A percentile compares a stretch with the other conserved stretches of the same genome.
phyloP scores from a whole-genome alignment of 192 early-diverging fungal genomes.

The Pilobolus umbonatus region DNA sequence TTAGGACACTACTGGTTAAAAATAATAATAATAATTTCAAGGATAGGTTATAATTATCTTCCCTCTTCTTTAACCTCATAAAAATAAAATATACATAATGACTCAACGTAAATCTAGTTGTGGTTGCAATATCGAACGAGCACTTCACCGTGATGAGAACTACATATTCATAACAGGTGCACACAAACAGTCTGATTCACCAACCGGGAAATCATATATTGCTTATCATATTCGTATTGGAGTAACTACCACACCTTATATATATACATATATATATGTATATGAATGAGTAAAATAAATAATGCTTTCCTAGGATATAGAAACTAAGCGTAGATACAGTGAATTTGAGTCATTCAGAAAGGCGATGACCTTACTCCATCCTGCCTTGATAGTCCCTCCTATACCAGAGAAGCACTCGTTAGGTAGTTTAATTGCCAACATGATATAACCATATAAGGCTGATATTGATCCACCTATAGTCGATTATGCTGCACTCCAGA shows the following conservation, averaged over 20 bases:
- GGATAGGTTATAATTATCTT: too few relatives aligned
- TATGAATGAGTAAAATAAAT: neutral
- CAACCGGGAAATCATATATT: constrained; percentile 44
- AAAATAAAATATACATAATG: neutral
- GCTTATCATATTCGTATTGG: constrained; percentile 49
- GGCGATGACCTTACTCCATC: constrained; percentile 73
- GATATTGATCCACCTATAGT: constrained; percentile 23
- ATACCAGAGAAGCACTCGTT: constrained; percentile 98
- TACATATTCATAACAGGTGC: constrained; percentile 45
- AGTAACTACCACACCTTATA: constrained; percentile 29
- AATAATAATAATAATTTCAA: too few relatives aligned
- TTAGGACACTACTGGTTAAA: too few relatives aligned
- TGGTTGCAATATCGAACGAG: constrained; percentile 34
- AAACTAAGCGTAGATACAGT: constrained; percentile 85
- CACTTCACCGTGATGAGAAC: constrained; percentile 32
- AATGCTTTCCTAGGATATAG: constrained; percentile 42
- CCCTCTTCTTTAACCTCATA: too few relatives aligned
- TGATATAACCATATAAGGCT: neutral
- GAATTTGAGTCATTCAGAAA: constrained; percentile 93
- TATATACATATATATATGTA: neutral
- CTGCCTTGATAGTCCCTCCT: constrained; percentile 86
- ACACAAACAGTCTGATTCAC: constrained; percentile 44
- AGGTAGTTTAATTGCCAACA: constrained; percentile 50
- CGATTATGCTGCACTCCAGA: constrained; percentile 72
- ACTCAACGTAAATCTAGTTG: constrained; percentile 14